Evolutionary conservation across 495 filamentous ascomycete genomes (phyloP).

Genomic region (Tuber borchii): DNA sequence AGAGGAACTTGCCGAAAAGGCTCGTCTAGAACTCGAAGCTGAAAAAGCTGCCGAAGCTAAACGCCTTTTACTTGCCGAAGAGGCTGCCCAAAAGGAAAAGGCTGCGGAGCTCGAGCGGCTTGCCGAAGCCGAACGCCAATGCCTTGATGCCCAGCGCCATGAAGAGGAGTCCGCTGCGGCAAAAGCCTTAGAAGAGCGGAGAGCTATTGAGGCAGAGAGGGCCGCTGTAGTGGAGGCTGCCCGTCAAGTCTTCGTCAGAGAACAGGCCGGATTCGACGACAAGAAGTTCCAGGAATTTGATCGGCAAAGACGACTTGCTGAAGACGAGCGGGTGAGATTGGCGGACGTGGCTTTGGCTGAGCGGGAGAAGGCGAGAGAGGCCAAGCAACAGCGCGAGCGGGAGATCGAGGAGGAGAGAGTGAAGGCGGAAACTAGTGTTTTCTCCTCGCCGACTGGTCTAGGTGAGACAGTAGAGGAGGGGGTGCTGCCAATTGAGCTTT

Average conservation of each 20-base stretch:
- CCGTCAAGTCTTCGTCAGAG: constrained; percentile 9
- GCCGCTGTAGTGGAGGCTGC: constrained; percentile 11
- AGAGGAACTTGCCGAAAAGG: constrained; percentile 14
- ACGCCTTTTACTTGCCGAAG: constrained; percentile 3
- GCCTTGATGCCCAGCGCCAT: constrained; percentile 4
- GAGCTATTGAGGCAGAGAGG: not conserved
- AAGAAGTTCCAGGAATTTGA: constrained; percentile 18
- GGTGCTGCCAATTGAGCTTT: not conserved
- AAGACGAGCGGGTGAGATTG: constrained; percentile 22
- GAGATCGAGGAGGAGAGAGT: constrained; percentile 23
- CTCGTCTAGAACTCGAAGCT: not conserved
- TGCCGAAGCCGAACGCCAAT: constrained; percentile 18
- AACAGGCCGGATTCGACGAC: constrained; percentile 6
- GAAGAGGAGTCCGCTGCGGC: not conserved
- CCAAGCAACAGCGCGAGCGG: constrained; percentile 14
- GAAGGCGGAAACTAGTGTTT: constrained; percentile 2
- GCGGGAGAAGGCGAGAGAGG: constrained; percentile 20
- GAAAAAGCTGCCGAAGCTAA: constrained; percentile 16
- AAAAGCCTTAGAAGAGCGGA: not conserved
- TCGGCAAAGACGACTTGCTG: constrained; percentile 20
- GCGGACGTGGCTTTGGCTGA: constrained; percentile 13
- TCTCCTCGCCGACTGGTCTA: not conserved
- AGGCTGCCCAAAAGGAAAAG: constrained; percentile 14
- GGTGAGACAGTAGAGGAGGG: not conserved
- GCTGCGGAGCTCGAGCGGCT: constrained; percentile 17